phyloP scores from a whole-genome alignment of 768 basidiomycete species.

The Serendipita sp. region DNA sequence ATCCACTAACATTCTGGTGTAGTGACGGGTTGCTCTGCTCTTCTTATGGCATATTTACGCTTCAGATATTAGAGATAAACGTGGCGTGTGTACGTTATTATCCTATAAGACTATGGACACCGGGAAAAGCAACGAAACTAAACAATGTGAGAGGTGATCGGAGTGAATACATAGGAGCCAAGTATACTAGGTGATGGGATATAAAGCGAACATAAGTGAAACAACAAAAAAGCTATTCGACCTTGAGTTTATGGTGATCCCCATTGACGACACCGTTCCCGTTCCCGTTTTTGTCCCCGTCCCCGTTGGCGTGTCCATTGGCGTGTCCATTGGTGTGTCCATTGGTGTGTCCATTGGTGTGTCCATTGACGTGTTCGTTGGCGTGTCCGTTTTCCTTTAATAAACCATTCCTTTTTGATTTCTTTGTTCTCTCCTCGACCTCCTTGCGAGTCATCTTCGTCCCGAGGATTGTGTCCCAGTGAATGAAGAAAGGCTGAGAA shows the following conservation, averaged over 20 bases:
- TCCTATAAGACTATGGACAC: background rate
- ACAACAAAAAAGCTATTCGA: background rate
- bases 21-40: constrained; percentile 76
- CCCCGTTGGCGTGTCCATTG: background rate
- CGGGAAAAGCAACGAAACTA: background rate
- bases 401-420: constrained; percentile 7
- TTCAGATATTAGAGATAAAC: constrained; percentile 26
- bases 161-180: background rate
- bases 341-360: background rate
- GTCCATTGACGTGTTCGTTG: background rate
- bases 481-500: constrained; percentile 87
- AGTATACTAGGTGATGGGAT: background rate
- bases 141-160: background rate
- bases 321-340: background rate
- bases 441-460: constrained; percentile 59
- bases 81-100: background rate
- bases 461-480: constrained; percentile 78
- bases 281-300: background rate
- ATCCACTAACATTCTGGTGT: constrained; percentile 1
- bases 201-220: background rate
- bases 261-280: background rate
- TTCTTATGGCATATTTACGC: constrained; percentile 76
- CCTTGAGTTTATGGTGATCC: background rate
- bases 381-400: background rate
- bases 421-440: constrained; percentile 9